Evolutionary conservation across 768 basidiomycete species (phyloP).

Genomic region (Crassisporium funariophilum): DNA sequence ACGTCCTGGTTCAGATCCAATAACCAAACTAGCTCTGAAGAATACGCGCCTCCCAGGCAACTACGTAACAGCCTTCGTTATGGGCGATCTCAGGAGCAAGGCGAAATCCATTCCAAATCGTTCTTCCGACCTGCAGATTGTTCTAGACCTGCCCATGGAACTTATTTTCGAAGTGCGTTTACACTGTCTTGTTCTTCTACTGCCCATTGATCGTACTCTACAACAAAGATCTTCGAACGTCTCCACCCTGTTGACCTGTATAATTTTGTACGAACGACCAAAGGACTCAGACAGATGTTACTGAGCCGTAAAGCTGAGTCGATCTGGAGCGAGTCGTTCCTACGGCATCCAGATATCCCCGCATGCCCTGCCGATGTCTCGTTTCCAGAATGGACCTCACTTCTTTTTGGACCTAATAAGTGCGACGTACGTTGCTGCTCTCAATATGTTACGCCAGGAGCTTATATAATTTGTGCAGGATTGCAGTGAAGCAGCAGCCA

Average conservation of each 20-base stretch:
- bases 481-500: not conserved
- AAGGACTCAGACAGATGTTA: conserved; percentile 28
- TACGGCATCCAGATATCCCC: conserved; percentile 14
- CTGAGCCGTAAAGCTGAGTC: conserved; percentile 16
- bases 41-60: too few species aligned
- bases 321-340: conserved; percentile 29
- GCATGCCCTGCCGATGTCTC: conserved; percentile 22
- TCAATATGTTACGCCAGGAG: too few species aligned
- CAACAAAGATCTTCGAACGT: conserved; percentile 30
- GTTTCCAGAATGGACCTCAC: conserved; percentile 23
- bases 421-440: conserved; percentile 22
- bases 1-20: too few species aligned
- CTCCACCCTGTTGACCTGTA: conserved; percentile 39
- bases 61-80: too few species aligned
- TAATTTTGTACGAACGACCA: conserved; percentile 30
- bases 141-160: too few species aligned
- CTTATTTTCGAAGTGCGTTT: too few species aligned
- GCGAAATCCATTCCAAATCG: too few species aligned
- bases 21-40: too few species aligned
- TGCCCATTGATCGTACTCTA: too few species aligned
- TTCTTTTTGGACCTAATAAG: conserved; percentile 24
- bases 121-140: too few species aligned
- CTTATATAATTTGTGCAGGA: not conserved
- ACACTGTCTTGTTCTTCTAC: too few species aligned
- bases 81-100: too few species aligned